phyloP scores from a whole-genome alignment of 2,329 filamentous ascomycete genomes.

The Calonectria crousiana region DNA sequence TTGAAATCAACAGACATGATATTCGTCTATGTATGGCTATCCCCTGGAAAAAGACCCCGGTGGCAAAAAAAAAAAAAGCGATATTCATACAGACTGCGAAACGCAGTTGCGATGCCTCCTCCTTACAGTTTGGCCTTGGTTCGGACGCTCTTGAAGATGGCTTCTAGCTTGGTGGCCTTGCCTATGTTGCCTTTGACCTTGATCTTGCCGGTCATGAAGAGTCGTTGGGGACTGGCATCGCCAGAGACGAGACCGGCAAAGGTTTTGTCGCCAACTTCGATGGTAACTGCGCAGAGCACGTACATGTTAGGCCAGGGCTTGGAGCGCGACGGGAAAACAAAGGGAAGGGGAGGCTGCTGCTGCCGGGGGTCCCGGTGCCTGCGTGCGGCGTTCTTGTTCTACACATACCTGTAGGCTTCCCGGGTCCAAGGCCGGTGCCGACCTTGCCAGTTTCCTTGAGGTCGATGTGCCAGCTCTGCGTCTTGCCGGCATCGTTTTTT shows the following conservation, averaged over 20 bases:
- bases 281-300: slow-evolving; percentile 75
- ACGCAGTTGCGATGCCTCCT: neutral
- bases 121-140: slow-evolving; percentile 83
- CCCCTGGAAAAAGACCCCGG: slow-evolving; percentile 21
- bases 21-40: slow-evolving; percentile 37
- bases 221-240: slow-evolving; percentile 91
- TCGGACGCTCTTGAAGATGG: slow-evolving; percentile 90
- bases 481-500: slow-evolving; percentile 86
- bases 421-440: slow-evolving; percentile 76
- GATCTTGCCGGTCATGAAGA: slow-evolving; percentile 98
- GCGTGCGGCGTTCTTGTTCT: neutral
- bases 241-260: slow-evolving; percentile 86
- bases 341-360: neutral
- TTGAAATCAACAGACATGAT: slow-evolving; percentile 27
- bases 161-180: slow-evolving; percentile 98
- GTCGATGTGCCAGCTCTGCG: slow-evolving; percentile 93
- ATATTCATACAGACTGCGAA: slow-evolving; percentile 39
- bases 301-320: slow-evolving; percentile 19
- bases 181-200: slow-evolving; percentile 99
- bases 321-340: neutral
- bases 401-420: slow-evolving; percentile 83
- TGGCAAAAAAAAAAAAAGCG: slow-evolving; percentile 11
- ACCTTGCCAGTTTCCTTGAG: slow-evolving; percentile 91
- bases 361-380: neutral
- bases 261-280: slow-evolving; percentile 82